phyloP scores from a whole-genome alignment of 140 eudicot genomes.

The Oenanthe javanica region DNA sequence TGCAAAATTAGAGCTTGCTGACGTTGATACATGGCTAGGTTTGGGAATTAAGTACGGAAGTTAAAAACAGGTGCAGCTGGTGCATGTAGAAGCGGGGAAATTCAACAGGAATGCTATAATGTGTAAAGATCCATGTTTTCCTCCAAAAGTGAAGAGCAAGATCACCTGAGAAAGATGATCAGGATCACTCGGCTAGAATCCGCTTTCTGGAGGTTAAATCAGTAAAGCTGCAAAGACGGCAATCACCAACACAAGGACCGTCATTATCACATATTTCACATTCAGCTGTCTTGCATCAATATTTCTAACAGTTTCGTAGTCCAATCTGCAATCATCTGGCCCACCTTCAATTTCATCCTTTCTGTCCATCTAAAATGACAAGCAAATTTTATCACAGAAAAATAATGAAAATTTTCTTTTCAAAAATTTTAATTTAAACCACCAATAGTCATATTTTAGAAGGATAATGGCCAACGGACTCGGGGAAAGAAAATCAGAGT shows the following conservation, averaged over 20 bases:
- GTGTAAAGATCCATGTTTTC: neutral
- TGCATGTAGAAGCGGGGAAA: neutral
- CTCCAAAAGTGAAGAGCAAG: neutral
- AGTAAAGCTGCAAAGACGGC: constrained; percentile 31
- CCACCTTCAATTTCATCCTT: constrained; percentile 15
- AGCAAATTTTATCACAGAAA: constrained; percentile 6
- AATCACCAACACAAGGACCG: constrained; percentile 28
- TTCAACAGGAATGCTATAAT: neutral
- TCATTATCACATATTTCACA: constrained; percentile 25
- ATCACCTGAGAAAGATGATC: neutral
- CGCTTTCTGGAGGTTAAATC: constrained; percentile 20
- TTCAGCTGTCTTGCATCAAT: constrained; percentile 63
- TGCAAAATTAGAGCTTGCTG: neutral
- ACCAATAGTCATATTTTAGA: neutral
- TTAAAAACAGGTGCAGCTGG: neutral
- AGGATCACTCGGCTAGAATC: constrained; percentile 4
- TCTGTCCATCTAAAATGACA: constrained; percentile 28
- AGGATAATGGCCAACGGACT: neutral
- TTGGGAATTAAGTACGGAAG: neutral
- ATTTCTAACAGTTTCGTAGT: constrained; percentile 38
- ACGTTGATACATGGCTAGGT: neutral
- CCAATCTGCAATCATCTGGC: constrained; percentile 20
- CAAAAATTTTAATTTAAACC: neutral
- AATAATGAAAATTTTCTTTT: neutral
- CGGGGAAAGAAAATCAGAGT: too few species aligned